A percentile compares a stretch with the other conserved stretches of the same genome.
phyloP scores from a whole-genome alignment of 768 basidiomycete genomes.

The Obba rivulosa region DNA sequence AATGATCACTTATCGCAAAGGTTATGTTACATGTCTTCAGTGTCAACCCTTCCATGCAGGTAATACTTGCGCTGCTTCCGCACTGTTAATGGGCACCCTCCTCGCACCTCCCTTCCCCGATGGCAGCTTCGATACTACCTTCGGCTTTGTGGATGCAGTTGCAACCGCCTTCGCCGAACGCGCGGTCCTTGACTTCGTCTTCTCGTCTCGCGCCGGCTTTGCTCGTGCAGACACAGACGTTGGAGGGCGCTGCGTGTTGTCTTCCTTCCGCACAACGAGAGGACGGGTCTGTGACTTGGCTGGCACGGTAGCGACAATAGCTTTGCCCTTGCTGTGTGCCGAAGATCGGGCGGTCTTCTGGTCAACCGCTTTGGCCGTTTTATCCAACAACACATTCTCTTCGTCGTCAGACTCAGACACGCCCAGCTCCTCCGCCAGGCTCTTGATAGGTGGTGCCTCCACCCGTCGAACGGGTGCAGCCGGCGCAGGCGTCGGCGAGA shows the following conservation, averaged over 20 bases:
- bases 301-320: constrained; percentile 12
- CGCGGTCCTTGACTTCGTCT: neutral
- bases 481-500: constrained; percentile 6
- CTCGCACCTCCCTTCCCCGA: constrained; percentile 45
- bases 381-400: constrained; percentile 52
- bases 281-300: constrained; percentile 7
- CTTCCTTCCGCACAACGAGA: constrained; percentile 22
- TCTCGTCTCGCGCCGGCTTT: neutral
- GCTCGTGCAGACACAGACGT: neutral
- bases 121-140: constrained; percentile 1
- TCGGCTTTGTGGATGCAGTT: constrained; percentile 2
- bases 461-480: neutral
- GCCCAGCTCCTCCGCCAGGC: constrained; percentile 40
- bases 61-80: constrained; percentile 48
- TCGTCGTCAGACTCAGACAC: constrained; percentile 18
- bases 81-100: constrained; percentile 62
- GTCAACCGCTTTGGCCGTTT: constrained; percentile 30
- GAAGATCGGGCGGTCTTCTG: constrained; percentile 17
- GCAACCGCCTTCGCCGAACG: neutral
- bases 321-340: constrained; percentile 38
- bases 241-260: constrained; percentile 20
- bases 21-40: neutral
- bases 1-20: neutral
- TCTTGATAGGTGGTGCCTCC: constrained; percentile 11
- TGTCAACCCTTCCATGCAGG: constrained; percentile 49